These are phyloP conservation scores for Blastomyces silverae DNA, from an alignment of 2,329 filamentous ascomycete species.

Conservation along the genomic window DNA sequence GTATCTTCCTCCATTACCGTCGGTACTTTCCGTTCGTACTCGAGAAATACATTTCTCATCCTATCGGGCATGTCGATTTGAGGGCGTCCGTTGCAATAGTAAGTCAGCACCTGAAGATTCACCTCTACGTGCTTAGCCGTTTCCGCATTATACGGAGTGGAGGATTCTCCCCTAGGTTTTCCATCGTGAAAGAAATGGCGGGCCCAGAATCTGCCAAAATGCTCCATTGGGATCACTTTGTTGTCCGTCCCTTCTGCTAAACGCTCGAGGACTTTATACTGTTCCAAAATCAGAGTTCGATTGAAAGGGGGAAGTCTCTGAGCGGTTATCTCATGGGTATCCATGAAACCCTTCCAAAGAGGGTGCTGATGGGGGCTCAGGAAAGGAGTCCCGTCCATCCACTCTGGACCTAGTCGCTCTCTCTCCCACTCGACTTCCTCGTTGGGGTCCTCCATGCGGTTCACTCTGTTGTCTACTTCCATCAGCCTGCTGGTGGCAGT, in stretches of 20 bases:
- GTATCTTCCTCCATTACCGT: neutral
- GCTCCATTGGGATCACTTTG: neutral
- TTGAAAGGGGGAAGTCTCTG: neutral
- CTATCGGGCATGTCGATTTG: neutral
- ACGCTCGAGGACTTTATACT: neutral
- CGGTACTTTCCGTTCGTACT: neutral
- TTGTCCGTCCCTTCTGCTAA: neutral
- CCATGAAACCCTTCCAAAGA: neutral
- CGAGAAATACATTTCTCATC: neutral
- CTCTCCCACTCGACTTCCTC: neutral
- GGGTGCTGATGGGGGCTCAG: neutral
- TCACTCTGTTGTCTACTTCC: neutral
- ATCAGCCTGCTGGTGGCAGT: neutral
- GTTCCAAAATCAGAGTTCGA: conserved; percentile 1
- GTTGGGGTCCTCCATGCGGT: neutral
- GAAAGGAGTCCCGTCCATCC: neutral
- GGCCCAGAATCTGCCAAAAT: neutral
- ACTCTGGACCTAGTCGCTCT: neutral
- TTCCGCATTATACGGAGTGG: neutral
- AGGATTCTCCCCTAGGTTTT: neutral
- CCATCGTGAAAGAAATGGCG: neutral
- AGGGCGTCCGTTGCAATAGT: neutral
- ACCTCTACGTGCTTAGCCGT: neutral
- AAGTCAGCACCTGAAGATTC: neutral
- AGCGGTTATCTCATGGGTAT: neutral